phyloP scores from a whole-genome alignment of 2,329 filamentous ascomycete species.

The Fusarium verrucosum region DNA sequence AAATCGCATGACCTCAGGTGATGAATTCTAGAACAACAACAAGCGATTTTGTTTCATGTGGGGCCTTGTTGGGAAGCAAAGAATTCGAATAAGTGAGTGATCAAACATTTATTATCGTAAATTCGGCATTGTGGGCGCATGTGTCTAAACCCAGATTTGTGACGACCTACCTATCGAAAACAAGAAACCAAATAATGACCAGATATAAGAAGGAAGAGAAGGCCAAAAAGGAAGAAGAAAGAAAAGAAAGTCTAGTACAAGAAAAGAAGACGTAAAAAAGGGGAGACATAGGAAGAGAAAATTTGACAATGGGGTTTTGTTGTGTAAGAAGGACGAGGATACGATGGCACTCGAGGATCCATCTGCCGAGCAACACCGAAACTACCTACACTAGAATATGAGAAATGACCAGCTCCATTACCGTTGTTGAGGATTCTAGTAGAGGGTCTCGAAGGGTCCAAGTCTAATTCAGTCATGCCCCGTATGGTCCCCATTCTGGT shows the following conservation, averaged over 20 bases:
- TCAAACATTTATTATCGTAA: background rate
- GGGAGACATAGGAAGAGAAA: conserved; percentile 17
- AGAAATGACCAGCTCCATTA: background rate
- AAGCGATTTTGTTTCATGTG: background rate
- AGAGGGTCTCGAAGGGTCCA: conserved; percentile 17
- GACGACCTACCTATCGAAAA: background rate
- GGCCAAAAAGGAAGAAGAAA: conserved; percentile 8
- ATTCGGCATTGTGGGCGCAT: conserved; percentile 13
- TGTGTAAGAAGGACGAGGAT: conserved; percentile 27
- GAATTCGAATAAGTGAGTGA: background rate
- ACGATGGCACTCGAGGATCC: conserved; percentile 9
- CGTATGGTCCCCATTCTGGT: conserved; percentile 28
- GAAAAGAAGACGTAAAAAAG: conserved; percentile 33
- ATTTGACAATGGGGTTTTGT: conserved; percentile 26
- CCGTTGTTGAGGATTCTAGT: conserved; percentile 3
- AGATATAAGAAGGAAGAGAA: conserved; percentile 17
- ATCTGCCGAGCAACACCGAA: conserved; percentile 12
- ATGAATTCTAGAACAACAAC: conserved; percentile 6
- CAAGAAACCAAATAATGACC: conserved; percentile 14
- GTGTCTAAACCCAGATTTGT: background rate
- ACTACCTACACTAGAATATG: no score
- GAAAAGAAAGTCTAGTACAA: background rate
- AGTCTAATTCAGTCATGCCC: conserved; percentile 18
- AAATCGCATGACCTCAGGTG: conserved; percentile 35
- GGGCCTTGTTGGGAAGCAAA: background rate